Evolutionary conservation across 2,329 filamentous ascomycete species (phyloP), one percentile per base, ranked within the genome.

Genomic region (Leptosphaerulina australis): DNA sequence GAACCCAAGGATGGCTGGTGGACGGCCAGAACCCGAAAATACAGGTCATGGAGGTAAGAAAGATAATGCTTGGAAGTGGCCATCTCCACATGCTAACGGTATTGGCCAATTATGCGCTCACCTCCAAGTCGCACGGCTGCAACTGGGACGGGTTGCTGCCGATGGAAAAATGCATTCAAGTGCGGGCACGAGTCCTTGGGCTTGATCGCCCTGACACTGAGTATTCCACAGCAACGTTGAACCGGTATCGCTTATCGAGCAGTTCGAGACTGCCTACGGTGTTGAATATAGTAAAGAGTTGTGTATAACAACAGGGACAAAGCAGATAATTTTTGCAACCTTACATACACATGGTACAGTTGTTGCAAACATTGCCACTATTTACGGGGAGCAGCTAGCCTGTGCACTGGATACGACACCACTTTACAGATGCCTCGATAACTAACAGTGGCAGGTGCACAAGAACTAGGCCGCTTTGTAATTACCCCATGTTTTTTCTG

Each of bases 191-290:
- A 6, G 25, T 28, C 4, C 25, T 28, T 10, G 25, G 4, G 25
- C 25, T 12, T 12, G n/a, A 12, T 28, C 25, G n/a, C n/a, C 25
- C 9, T 4, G 9, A 28, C 25, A 12, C 25, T 12, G 25, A 5
- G 25, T 28, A 4, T 28, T 28, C 25, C n/a, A 28, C 9, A 28
- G 25, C 25, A 12, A 28, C 25, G 25, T 12, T 28, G 25, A 28
- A 28, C 25, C 4, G n/a, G 9, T 28, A 12, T 30, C 22, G 24
- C n/a, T 3, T 47, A 14, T 11, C 8, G 29, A 15, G 8, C 20
- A 22, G 15, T 7, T 17, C 41, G 43, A 9, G 31, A 35, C n/a
- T 12, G 4, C 0, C 77, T 80, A 28, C 26, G 26, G n/a, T 28
- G 11, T 28, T 28, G 39, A n/a, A n/a, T n/a, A n/a, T n/a, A n/a